Evolutionary conservation across 768 basidiomycete species (phyloP).

Genomic region (Hemileccinum rubropunctum): DNA sequence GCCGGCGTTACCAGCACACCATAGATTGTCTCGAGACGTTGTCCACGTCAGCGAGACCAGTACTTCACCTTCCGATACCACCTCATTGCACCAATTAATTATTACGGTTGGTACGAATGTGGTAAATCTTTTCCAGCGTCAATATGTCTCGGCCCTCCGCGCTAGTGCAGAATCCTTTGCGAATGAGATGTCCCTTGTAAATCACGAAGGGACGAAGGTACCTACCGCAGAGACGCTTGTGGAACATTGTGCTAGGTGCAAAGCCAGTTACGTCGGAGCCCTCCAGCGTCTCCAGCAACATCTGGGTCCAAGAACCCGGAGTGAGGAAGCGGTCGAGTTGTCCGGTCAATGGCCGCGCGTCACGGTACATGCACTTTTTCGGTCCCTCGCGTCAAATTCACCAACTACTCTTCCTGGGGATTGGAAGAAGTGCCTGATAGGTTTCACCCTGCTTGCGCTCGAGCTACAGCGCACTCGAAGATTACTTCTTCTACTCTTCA

Average conservation of each 20-base stretch:
- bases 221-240: neutral
- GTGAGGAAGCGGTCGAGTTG: constrained; percentile 11
- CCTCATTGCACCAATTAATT: neutral
- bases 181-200: neutral
- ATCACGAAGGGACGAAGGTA: neutral
- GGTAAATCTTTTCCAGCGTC: constrained; percentile 1
- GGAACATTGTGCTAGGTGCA: neutral
- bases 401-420: constrained; percentile 2
- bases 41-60: neutral
- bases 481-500: constrained; percentile 21
- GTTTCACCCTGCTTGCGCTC: constrained; percentile 28
- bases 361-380: constrained; percentile 28
- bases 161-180: constrained; percentile 7
- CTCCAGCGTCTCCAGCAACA: neutral
- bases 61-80: neutral
- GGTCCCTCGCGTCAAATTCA: constrained; percentile 24
- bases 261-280: neutral
- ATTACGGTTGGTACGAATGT: neutral
- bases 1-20: neutral
- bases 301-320: constrained; percentile 10
- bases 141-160: constrained; percentile 6
- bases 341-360: constrained; percentile 37
- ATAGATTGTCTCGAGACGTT: neutral
- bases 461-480: constrained; percentile 36
- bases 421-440: constrained; percentile 31